Base-by-base conservation (phyloP, 179 eudicot genomes). In the Beta lomatogona region DNA sequence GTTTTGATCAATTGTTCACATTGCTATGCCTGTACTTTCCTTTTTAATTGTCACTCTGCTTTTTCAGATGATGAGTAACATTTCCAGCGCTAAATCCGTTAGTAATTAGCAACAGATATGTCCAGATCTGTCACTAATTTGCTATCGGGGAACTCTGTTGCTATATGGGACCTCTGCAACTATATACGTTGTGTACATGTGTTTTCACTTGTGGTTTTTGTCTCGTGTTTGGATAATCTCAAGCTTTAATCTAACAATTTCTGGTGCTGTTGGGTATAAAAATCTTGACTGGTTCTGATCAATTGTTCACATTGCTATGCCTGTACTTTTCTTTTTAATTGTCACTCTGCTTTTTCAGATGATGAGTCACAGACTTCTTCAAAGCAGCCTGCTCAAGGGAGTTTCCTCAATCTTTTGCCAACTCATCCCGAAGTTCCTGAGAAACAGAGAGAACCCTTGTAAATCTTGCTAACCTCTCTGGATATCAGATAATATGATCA, bases 341-440 rank as follows among this genome's bases (percentile, higher is more conserved):
- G 1, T 64, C 41, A 54, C 50, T 70, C 45, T 21, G 14, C 57
- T 70, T 79, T 67, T 59, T 73, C 93, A 92, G 97, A 88, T 72
- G 91, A 89, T 66, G 95, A 91, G 9, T 83, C 89, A 53, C 92
- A 90, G 72, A 54, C 88, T 58, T 82, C 86, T 64, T 80, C 87
- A 12, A 81, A 83, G 66, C 93, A 90, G 82, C 87, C 89, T 22
- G 83, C 83, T 54, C 93, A 93, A 76, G 97, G 97, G 78, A 92
- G 97, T 82, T 95, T 93, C 85, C 92, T 93, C 54, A 90, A 88
- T 80, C 89, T 91, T 16, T 84, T 93, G 76, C 98, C 98, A 41
- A 84, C 92, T 48, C 89, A 79, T 66, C 83, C 87, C 13, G 98
- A 95, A 76, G 83, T 45, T 31, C 82, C 90, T 21, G 82, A 82